Base-by-base conservation (phyloP, 2,329 filamentous ascomycete genomes). In the Trichoderma aggressivum region DNA sequence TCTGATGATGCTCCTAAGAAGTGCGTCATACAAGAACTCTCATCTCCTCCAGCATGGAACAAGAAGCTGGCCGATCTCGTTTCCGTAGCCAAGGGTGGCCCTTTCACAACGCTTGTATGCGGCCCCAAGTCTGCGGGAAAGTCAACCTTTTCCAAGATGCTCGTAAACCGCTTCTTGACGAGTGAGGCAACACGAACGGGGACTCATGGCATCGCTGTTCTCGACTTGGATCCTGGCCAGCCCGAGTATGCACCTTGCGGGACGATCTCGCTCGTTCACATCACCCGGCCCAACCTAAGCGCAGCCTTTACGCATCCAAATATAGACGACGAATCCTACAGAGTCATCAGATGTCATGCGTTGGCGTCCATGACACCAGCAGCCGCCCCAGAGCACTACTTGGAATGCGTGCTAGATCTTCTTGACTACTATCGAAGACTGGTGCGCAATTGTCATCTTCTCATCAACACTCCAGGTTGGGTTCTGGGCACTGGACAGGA, bases 191-290 rank as follows among this genome's bases (percentile, higher is more conserved):
- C 64, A 21, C 63, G 61, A 5, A 73, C 73, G 24, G 30, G 30
- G 18, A 16, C 75, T 47, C 75, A 72, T 11, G 77, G 77, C 18
- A 82, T 91, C 30, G 86, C 84, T 69, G 82, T 91, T n/a, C 84
- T 96, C 7, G 93, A 96, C 75, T 84, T 95, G 11, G 92, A 96
- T 77, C 91, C 92, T 1, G 91, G 90, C 0, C 92, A 94, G 76
- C 91, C 92, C 3, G 92, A 94, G 77, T 94, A 91, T 77, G 88
- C 87, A 0, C 86, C 90, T 1, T 87, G 90, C 0, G 92, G 92
- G 0, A 89, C 91, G 16, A 77, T 95, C 24, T 92, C 92, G 1
- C 86, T 95, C 5, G 82, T 90, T 16, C 84, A 87, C 32, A 80
- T 94, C 12, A 83, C 82, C 1, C 80, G 84, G 34, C 88, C 90